Evolutionary conservation across 192 early-diverging fungal genomes (phyloP), one percentile per base, ranked within the genome.

Genomic region (Glomus cerebriforme): DNA sequence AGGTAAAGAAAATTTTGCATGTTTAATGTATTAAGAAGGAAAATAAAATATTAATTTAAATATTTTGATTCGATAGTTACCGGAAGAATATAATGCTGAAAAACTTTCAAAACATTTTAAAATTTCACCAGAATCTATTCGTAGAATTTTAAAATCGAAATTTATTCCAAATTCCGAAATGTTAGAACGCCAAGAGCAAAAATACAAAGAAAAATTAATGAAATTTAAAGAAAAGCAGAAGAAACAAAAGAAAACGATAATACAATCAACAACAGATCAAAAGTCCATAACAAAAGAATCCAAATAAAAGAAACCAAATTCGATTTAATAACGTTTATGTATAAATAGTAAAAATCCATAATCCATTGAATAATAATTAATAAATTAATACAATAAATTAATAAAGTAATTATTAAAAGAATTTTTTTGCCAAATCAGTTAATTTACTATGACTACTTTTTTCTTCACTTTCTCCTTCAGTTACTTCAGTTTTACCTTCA

Each of bases 61-160:
- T 24, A 67, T 37, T 37, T 43, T 69, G 17, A 9, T 49, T 29
- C 7, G 2, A 27, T 47, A 72, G 70, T 31, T 27, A 17, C 45
- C 70, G 35, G 70, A 72, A 49, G 43, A 72, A 27, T 72, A 49
- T 72, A 72, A 32, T 7, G n/a, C 19, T 15, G 24, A n/a, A 43
- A 47, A 39, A 43, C 43, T 72, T 9, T n/a, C 70, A 1, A 7
- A 12, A 7, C n/a, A 39, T 39, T 72, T 72, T 72, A 54, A 32
- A 54, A 72, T 72, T 29, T 72, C 70, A 29, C 70, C 37, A 24
- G 70, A 72, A 32, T 34, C 70, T n/a, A 19, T 72, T 49, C 35
- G 43, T 13, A 39, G 70, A 47, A 72, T 72, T 43, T 6, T 72
- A 54, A 72, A 72, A 24, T 43, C 70, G 54, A 72, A 39, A 22